Evolutionary conservation across 768 basidiomycete genomes (phyloP), one percentile per base, ranked within the genome.

Genomic region (Leccinum variicolor): DNA sequence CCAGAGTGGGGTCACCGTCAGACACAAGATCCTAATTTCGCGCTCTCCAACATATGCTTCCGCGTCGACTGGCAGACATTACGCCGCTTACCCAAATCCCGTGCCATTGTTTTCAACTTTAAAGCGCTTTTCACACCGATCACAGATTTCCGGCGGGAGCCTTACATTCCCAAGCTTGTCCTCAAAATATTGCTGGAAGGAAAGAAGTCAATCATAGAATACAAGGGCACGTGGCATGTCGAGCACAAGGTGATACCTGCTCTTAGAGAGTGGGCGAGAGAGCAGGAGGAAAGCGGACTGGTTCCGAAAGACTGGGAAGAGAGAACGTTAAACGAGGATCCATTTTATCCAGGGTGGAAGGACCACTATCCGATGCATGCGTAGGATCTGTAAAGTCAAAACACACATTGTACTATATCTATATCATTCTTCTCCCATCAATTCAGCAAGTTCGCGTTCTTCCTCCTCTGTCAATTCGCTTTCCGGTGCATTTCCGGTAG

Each of bases 391-490:
- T 25, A 31, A 17, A 48, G 26, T 6, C 0, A 33, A 1, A 29
- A 48, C 26, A 34, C 43, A 14, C 34, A 23, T 14, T 47, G 31
- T 45, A 48, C 34, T 43, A 39, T 26, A 31, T 62, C 34, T 43
- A 39, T 26, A 31, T 62, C 59, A 66, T 11, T 73, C 66, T 31
- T 66, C 72, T 58, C 69, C 78, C 81, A 89, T 81, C 36, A 97
- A 72, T 66, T 94, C 93, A 36, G 86, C 94, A 21, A 98, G 76
- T 70, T 97, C 94, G 21, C 84, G 79, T 65, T 94, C 93, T 72
- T 97, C 95, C 53, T 96, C 95, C 65, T 89, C 92, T 10, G 94
- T 89, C 72, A 95, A 67, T 53, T 77, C 69, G 29, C 59, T 36
- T 65, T 61, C 45, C 60, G 81, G 68, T 33, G 67, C 62, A 43